A percentile compares a stretch with the other conserved stretches of the same genome.
phyloP scores from a whole-genome alignment of 805 yeast genomes.

The Kockiozyma suomiensis region DNA sequence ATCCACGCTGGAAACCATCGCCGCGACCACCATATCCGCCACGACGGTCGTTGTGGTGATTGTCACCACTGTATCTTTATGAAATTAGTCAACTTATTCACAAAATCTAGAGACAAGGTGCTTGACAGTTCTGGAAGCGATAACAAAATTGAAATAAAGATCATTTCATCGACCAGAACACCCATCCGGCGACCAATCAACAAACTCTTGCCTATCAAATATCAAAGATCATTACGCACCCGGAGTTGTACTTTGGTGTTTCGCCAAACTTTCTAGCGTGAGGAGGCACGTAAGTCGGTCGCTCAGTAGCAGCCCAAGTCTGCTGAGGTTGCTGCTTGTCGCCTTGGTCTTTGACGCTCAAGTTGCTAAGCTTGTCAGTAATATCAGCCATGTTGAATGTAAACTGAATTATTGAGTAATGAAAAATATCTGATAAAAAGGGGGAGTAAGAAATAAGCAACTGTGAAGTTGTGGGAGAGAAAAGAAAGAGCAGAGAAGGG shows the following conservation, averaged over 20 bases:
- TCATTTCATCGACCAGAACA: too few relatives aligned
- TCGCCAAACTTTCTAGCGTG: slow-evolving; percentile 43
- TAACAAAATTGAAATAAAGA: neutral
- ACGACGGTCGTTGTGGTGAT: slow-evolving; percentile 20
- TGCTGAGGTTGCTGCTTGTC: neutral
- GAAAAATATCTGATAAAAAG: neutral
- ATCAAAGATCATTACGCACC: neutral
- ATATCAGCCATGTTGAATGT: slow-evolving; percentile 32
- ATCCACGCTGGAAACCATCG: slow-evolving; percentile 24
- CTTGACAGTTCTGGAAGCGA: neutral
- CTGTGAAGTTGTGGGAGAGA: slow-evolving; percentile 6
- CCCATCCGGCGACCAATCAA: too few relatives aligned
- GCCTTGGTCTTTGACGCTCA: slow-evolving; percentile 26
- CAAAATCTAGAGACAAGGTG: neutral
- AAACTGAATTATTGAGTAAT: neutral
- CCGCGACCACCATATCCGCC: slow-evolving; percentile 29
- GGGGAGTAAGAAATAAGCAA: neutral
- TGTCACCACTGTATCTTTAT: slow-evolving; percentile 7
- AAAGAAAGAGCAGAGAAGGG: neutral
- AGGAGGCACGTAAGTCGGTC: slow-evolving; percentile 56
- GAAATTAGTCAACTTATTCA: neutral
- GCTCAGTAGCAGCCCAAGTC: slow-evolving; percentile 6
- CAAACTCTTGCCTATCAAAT: neutral
- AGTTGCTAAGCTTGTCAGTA: slow-evolving; percentile 27
- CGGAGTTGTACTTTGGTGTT: slow-evolving; percentile 4